A percentile compares a stretch with the other conserved stretches of the same genome.
Conservation (phyloP, 208 protist genomes). For the Trypanosoma mega region DNA sequence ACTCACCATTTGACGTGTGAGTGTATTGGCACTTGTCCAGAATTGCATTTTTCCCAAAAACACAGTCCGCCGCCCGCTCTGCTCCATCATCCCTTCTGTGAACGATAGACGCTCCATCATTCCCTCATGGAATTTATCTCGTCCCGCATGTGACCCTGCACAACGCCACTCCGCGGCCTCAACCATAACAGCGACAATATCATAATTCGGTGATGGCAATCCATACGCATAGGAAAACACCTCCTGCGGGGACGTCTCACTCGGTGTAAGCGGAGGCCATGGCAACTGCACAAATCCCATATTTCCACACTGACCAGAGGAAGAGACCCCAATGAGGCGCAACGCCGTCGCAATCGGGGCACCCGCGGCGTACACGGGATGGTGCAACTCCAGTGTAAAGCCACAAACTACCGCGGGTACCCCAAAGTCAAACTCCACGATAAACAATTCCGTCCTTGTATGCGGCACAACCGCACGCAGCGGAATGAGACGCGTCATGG, state of each 20-base stretch:
- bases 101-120: too few species aligned
- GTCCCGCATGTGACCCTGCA: neutral
- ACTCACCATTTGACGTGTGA: slow-evolving; percentile 17
- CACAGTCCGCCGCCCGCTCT: slow-evolving; percentile 1
- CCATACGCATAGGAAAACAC: slow-evolving; percentile 14
- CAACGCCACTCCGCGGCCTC: slow-evolving; percentile 30
- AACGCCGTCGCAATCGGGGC: slow-evolving; percentile 20
- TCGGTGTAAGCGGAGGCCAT: slow-evolving; percentile 22
- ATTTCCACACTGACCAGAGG: slow-evolving; percentile 19
- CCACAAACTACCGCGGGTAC: slow-evolving; percentile 25
- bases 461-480: slow-evolving; percentile 5
- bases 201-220: slow-evolving; percentile 8
- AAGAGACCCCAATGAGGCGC: slow-evolving; percentile 22
- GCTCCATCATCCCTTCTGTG: too few species aligned
- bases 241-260: neutral
- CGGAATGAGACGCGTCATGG: slow-evolving; percentile 20
- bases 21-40: slow-evolving; percentile 24
- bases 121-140: neutral
- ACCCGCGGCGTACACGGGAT: slow-evolving; percentile 9
- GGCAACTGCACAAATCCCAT: slow-evolving; percentile 23
- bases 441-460: neutral
- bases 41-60: slow-evolving; percentile 28
- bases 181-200: slow-evolving; percentile 26
- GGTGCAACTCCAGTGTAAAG: slow-evolving; percentile 27
- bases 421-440: slow-evolving; percentile 33